Evolutionary conservation across 768 basidiomycete genomes (phyloP), one percentile per base, ranked within the genome.

Genomic region (Sistotremastrum niveocremeum): DNA sequence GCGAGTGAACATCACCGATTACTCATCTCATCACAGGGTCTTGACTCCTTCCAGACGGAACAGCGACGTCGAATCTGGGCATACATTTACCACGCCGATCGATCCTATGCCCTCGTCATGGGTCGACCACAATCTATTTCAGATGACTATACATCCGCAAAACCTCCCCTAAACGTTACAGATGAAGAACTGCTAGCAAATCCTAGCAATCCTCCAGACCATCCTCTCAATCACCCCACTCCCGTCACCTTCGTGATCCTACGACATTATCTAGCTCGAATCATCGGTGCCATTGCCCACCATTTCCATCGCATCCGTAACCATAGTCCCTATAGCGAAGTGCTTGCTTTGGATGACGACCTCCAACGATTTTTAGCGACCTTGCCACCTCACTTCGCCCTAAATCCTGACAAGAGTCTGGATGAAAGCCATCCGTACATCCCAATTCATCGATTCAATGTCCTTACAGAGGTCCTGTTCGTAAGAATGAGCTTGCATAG

Each of bases 21-120:
- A 12, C 12, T 20, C 8, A 9, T 20, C 20, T 6, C 8, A 35
- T 30, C 12, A 6, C 54, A 87, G 81, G 76, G 78, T 36, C 72
- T 89, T 62, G 79, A 84, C 39, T 74, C 81, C 2, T 68, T 75
- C 46, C 77, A 81, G 51, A 79, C 85, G 4, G 90, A 97, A 64
- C 90, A 95, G 55, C 74, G 93, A 41, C 74, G 91, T 49, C 76
- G 90, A 32, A 81, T 94, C 52, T 97, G 91, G 85, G 82, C 86
- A 3, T 87, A 88, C 59, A 65, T 95, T 2, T 93, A 94, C 58
- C 91, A 97, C 58, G 90, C 91, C 4, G 91, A 95, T 62, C 79
- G 88, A 42, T 86, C 89, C 7, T 90, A 87, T 61, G 88, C 89
- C 9, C 71, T 94, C 55, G 81, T 91, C n/a, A 68, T 94, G 11